These are phyloP conservation scores for Xylariales sp. DNA, from an alignment of 2,329 filamentous ascomycete species.

Conservation along the genomic window DNA sequence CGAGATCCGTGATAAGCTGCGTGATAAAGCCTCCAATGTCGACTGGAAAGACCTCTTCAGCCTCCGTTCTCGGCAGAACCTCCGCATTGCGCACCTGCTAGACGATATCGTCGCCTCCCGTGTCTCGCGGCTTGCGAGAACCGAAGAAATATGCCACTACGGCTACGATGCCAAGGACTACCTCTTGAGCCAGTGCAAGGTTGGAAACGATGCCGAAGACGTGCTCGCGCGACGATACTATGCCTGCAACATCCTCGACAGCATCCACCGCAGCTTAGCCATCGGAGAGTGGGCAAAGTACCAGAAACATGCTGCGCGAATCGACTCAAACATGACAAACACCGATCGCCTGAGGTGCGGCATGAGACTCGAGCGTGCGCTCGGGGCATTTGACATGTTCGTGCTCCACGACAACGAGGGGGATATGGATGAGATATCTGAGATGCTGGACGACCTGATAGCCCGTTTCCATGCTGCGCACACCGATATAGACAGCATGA, in stretches of 20 bases:
- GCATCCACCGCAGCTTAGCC: slow-evolving; percentile 76
- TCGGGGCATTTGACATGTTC: slow-evolving; percentile 88
- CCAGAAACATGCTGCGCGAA: slow-evolving; percentile 25
- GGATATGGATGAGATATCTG: slow-evolving; percentile 60
- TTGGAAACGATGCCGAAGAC: slow-evolving; percentile 60
- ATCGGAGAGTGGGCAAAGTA: slow-evolving; percentile 71
- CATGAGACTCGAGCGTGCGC: slow-evolving; percentile 62
- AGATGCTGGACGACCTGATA: slow-evolving; percentile 58
- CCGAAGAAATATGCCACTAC: slow-evolving; percentile 64
- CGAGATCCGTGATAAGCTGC: slow-evolving; percentile 52
- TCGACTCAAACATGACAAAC: slow-evolving; percentile 13
- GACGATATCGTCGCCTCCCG: slow-evolving; percentile 68
- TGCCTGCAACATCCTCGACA: slow-evolving; percentile 68
- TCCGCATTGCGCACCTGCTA: slow-evolving; percentile 48
- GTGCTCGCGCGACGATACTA: slow-evolving; percentile 74
- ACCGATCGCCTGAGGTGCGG: slow-evolving; percentile 40
- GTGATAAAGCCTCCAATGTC: slow-evolving; percentile 47
- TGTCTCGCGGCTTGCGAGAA: slow-evolving; percentile 62
- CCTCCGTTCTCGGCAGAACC: slow-evolving; percentile 49
- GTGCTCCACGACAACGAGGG: slow-evolving; percentile 67
- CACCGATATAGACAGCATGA: slow-evolving; percentile 49
- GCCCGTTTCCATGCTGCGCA: slow-evolving; percentile 56
- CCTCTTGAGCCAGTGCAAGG: slow-evolving; percentile 61
- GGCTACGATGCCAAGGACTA: slow-evolving; percentile 90
- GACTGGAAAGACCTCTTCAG: slow-evolving; percentile 73